Conservation (phyloP, 176 grass and related monocot species). For the Eremochloa ophiuroides region DNA sequence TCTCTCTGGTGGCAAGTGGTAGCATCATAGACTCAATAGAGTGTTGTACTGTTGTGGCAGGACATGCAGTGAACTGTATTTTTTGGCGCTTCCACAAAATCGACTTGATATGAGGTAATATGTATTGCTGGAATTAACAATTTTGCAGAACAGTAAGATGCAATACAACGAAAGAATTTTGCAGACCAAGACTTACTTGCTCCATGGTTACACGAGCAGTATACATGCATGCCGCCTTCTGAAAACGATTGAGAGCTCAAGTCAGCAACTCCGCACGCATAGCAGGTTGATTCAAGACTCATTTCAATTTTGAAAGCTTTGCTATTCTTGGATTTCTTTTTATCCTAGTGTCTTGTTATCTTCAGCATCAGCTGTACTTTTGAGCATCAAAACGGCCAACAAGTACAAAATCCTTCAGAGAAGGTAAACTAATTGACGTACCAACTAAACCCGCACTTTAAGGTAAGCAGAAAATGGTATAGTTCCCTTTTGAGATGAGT, state of each 20-base stretch:
- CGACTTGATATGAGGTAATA: not conserved
- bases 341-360: not conserved
- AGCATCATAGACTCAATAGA: not conserved
- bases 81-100: no score
- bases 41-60: no score
- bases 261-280: not conserved
- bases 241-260: not conserved
- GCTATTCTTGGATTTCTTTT: not conserved
- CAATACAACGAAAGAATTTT: not conserved
- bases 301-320: not conserved
- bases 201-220: not conserved
- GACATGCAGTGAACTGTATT: not conserved
- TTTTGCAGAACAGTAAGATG: not conserved
- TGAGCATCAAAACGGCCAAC: not conserved
- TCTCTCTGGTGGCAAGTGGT: not conserved
- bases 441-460: constrained; percentile 32
- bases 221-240: not conserved
- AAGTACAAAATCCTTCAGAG: not conserved
- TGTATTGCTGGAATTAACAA: not conserved
- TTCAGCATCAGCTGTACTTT: not conserved
- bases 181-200: no score
- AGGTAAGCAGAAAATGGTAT: not conserved
- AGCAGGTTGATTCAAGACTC: constrained; percentile 8
- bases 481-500: constrained; percentile 27
- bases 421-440: constrained; percentile 26